Percentiles rank a stretch among this genome's conserved stretches.
Evolutionary conservation across 2,329 filamentous ascomycete species (phyloP).

Genomic region (Alternaria atra): DNA sequence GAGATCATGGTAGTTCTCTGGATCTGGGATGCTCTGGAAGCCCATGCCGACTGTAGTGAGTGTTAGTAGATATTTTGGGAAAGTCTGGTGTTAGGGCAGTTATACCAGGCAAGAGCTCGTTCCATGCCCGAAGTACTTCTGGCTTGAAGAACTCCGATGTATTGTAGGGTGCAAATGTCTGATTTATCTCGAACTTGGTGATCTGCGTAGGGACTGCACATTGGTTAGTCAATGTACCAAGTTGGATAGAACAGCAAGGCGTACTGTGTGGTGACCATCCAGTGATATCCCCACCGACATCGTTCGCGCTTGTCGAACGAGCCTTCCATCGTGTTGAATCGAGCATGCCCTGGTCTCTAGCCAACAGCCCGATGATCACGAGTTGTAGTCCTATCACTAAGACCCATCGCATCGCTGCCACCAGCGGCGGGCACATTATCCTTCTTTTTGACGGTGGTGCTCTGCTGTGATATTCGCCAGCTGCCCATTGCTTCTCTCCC

Average conservation of each 20-base stretch:
- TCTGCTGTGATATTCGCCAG: conserved; percentile 28
- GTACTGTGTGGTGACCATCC: conserved; percentile 46
- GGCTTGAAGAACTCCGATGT: conserved; percentile 50
- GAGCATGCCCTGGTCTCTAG: conserved; percentile 43
- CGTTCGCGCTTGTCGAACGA: conserved; percentile 36
- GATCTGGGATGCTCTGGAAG: conserved; percentile 43
- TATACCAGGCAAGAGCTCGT: conserved; percentile 41
- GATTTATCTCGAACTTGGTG: conserved; percentile 46
- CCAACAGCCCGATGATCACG: conserved; percentile 41
- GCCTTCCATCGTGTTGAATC: conserved; percentile 28
- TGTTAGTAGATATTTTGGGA: not conserved
- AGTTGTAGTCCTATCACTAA: conserved; percentile 43
- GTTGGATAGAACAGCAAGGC: not conserved
- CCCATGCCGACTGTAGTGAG: conserved; percentile 41
- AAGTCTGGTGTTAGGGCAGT: not conserved
- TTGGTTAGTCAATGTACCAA: conserved; percentile 4
- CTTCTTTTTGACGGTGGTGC: conserved; percentile 30
- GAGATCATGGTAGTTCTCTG: conserved; percentile 42
- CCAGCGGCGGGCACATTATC: conserved; percentile 19
- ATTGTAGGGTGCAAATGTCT: conserved; percentile 48
- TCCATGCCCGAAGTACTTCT: conserved; percentile 43
- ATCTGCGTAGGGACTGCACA: conserved; percentile 42
- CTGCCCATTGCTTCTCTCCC: conserved; percentile 38
- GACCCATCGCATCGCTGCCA: conserved; percentile 38
- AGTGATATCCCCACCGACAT: conserved; percentile 47